A percentile compares a stretch with the other conserved stretches of the same genome.
Evolutionary conservation across 2,329 filamentous ascomycete species (phyloP).

Genomic region (Dryadomyces quercivorus): DNA sequence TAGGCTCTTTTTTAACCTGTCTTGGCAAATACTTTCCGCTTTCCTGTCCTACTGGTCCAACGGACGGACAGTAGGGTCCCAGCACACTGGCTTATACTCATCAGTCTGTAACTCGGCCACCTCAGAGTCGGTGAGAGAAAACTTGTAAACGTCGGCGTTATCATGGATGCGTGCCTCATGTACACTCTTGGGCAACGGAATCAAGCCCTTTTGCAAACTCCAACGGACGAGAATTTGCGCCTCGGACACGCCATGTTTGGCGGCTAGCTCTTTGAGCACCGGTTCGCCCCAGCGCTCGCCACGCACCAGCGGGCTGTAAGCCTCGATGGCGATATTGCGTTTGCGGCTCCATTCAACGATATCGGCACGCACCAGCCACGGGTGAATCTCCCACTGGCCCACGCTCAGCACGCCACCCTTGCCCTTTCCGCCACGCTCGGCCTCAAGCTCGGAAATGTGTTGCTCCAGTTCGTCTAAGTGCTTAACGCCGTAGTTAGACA

Average conservation of each 20-base stretch:
- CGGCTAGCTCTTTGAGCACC: conserved; percentile 48
- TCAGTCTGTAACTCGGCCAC: conserved; percentile 30
- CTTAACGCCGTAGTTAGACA: conserved; percentile 54
- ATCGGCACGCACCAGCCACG: conserved; percentile 71
- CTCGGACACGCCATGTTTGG: conserved; percentile 61
- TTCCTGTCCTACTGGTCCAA: conserved; percentile 8
- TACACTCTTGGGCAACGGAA: conserved; percentile 52
- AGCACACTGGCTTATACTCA: conserved; percentile 18
- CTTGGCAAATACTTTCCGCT: neutral
- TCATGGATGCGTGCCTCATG: conserved; percentile 44
- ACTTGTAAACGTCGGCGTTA: conserved; percentile 52
- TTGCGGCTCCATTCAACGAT: conserved; percentile 66
- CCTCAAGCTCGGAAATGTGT: conserved; percentile 48
- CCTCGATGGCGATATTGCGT: conserved; percentile 49
- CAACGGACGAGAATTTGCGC: conserved; percentile 73
- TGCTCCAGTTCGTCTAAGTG: conserved; percentile 47
- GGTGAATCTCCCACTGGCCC: conserved; percentile 83
- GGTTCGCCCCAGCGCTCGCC: conserved; percentile 62
- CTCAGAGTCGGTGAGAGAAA: conserved; percentile 45
- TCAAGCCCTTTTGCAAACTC: conserved; percentile 66
- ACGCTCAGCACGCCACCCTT: conserved; percentile 66
- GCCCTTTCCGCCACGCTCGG: conserved; percentile 46
- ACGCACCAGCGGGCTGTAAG: conserved; percentile 48
- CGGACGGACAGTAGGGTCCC: conserved; percentile 16
- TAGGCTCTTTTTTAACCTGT: neutral